Evolutionary conservation across 1,284 basidiomycete genomes (phyloP).

Genomic region (Cutaneotrichosporon sp.): DNA sequence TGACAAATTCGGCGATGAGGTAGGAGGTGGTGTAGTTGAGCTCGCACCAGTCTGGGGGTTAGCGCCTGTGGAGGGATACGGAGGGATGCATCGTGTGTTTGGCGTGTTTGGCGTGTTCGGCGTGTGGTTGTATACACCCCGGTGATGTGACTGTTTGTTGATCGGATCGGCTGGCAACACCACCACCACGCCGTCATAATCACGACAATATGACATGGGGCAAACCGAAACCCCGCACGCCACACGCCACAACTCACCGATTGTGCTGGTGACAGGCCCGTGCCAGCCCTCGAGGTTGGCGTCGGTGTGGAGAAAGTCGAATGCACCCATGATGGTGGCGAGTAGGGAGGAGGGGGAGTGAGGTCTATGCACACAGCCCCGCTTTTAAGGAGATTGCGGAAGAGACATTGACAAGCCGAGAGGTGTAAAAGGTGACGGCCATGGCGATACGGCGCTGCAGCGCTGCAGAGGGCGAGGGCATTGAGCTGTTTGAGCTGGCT

Average conservation of each 20-base stretch:
- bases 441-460: too few relatives aligned
- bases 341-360: not conserved
- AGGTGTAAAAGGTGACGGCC: too few relatives aligned
- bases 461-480: too few relatives aligned
- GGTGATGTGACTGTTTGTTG: too few relatives aligned
- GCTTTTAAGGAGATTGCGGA: too few relatives aligned
- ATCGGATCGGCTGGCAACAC: not conserved
- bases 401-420: too few relatives aligned
- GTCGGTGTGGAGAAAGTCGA: constrained; percentile 35
- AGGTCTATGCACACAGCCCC: not conserved
- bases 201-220: not conserved
- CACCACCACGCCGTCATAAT: not conserved
- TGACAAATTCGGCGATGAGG: constrained; percentile 49
- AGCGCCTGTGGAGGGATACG: not conserved
- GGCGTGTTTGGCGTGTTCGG: too few relatives aligned
- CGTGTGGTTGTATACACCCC: too few relatives aligned
- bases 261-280: constrained; percentile 12
- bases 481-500: too few relatives aligned
- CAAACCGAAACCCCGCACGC: not conserved
- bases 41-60: constrained; percentile 39
- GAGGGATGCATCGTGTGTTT: too few relatives aligned
- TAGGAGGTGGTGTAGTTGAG: constrained; percentile 43
- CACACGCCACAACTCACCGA: constrained; percentile 6
- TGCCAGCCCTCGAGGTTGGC: constrained; percentile 12
- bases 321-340: constrained; percentile 37